These are phyloP conservation scores for Diaporthe ampelina DNA, from an alignment of 2,329 filamentous ascomycete species.

Conservation along the genomic window DNA sequence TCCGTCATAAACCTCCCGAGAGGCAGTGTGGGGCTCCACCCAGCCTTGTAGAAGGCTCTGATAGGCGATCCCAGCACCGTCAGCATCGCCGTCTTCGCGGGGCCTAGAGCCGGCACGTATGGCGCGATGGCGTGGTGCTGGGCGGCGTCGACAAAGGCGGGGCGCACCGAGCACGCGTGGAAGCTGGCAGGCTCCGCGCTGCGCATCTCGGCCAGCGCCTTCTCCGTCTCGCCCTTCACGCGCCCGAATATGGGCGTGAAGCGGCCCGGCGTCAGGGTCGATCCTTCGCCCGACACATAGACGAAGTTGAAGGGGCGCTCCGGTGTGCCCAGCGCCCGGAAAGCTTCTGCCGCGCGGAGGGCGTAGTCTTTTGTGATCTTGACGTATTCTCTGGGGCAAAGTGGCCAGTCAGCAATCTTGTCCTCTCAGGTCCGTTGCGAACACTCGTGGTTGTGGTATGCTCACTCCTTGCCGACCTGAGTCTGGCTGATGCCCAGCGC, in stretches of 20 bases:
- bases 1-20: slow-evolving; percentile 60
- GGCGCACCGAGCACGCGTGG: slow-evolving; percentile 69
- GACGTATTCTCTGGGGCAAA: slow-evolving; percentile 67
- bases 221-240: slow-evolving; percentile 78
- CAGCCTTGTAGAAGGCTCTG: slow-evolving; percentile 40
- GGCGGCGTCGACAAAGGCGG: slow-evolving; percentile 68
- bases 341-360: slow-evolving; percentile 73
- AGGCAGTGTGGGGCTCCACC: slow-evolving; percentile 58
- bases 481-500: slow-evolving; percentile 76
- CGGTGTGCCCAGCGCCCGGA: slow-evolving; percentile 60
- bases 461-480: slow-evolving; percentile 70
- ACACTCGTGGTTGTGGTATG: slow-evolving; percentile 6
- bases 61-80: slow-evolving; percentile 48
- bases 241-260: slow-evolving; percentile 71
- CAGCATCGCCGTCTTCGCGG: slow-evolving; percentile 37
- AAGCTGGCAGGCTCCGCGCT: slow-evolving; percentile 59
- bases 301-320: slow-evolving; percentile 75
- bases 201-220: slow-evolving; percentile 64
- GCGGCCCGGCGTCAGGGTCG: slow-evolving; percentile 68
- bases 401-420: not conserved
- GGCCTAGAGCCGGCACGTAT: slow-evolving; percentile 55
- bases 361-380: slow-evolving; percentile 78
- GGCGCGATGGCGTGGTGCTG: slow-evolving; percentile 57
- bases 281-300: slow-evolving; percentile 76
- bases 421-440: not conserved